Evolutionary conservation across 1,139 yeast genomes (phyloP).

Genomic region (Nakaseomyces glabratus): DNA sequence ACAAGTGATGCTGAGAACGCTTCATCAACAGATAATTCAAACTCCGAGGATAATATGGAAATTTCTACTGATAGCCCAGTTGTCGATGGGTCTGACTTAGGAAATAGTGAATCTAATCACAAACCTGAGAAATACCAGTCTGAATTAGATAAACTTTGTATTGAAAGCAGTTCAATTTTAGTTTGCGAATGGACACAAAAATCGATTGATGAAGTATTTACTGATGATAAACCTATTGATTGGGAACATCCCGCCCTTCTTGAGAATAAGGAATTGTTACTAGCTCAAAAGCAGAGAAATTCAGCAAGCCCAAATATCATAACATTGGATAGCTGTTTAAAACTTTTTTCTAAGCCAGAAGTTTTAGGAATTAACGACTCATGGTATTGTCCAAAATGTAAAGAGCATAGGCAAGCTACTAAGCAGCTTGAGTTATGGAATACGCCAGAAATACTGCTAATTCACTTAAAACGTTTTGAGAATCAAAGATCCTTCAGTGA

Average conservation of each 20-base stretch:
- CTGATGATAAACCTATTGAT: constrained; percentile 38
- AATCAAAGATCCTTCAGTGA: constrained; percentile 80
- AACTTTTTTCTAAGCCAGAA: constrained; percentile 71
- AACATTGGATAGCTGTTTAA: constrained; percentile 66
- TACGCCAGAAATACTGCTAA: constrained; percentile 80
- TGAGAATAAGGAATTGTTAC: constrained; percentile 46
- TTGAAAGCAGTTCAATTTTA: too few species aligned
- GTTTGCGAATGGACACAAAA: constrained; percentile 65
- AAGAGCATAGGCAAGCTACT: constrained; percentile 83
- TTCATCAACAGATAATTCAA: background rate
- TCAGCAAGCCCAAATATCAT: constrained; percentile 43
- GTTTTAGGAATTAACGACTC: constrained; percentile 80
- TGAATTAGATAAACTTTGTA: too few species aligned
- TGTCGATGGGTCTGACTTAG: background rate
- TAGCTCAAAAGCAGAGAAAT: constrained; percentile 34
- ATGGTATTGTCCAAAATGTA: constrained; percentile 91
- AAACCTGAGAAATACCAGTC: constrained; percentile 22
- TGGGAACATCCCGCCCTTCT: constrained; percentile 47
- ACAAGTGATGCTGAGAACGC: background rate
- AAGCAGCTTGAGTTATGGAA: constrained; percentile 88
- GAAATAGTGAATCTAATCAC: background rate
- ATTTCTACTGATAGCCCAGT: background rate
- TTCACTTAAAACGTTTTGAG: constrained; percentile 86
- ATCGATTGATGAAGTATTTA: constrained; percentile 43
- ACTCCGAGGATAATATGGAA: background rate